phyloP scores from a whole-genome alignment of 108 stramenopile genomes.

The Schizochytrium sp. region DNA sequence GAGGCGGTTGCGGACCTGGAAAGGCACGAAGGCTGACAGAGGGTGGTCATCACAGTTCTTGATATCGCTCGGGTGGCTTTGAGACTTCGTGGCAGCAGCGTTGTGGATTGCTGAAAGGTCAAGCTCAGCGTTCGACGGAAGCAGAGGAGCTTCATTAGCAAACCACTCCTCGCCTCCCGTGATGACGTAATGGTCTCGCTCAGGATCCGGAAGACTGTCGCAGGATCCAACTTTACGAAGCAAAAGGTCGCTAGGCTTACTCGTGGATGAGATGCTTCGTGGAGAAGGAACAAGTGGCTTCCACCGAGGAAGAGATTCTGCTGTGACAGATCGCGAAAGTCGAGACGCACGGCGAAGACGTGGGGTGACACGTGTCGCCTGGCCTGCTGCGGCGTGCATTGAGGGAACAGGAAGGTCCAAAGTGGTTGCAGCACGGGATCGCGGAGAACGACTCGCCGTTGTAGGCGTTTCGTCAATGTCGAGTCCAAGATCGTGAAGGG shows the following conservation, averaged over 20 bases:
- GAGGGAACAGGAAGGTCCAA: background rate
- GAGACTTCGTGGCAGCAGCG: background rate
- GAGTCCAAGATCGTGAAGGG: no score
- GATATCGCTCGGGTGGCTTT: background rate
- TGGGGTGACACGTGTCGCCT: background rate
- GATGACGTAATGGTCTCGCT: background rate
- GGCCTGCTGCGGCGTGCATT: background rate
- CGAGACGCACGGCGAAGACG: background rate
- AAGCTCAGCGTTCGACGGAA: background rate
- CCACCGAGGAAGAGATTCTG: background rate
- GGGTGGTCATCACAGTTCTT: conserved; percentile 23
- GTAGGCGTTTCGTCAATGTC: background rate
- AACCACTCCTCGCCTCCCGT: background rate
- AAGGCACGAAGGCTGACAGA: conserved; percentile 31
- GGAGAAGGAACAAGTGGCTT: conserved; percentile 9
- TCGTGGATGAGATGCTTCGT: background rate
- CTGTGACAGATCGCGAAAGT: background rate
- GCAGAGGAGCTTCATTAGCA: background rate
- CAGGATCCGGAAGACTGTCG: background rate
- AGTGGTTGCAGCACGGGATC: background rate
- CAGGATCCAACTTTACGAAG: no score
- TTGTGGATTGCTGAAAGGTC: conserved; percentile 41
- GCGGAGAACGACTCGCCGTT: background rate
- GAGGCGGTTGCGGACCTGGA: conserved; percentile 33
- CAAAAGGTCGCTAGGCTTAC: no score